A percentile compares a stretch with the other conserved stretches of the same genome.
These are phyloP conservation scores for Artemisia argyi DNA, from an alignment of 129 eudicot species.

Conservation along the genomic window DNA sequence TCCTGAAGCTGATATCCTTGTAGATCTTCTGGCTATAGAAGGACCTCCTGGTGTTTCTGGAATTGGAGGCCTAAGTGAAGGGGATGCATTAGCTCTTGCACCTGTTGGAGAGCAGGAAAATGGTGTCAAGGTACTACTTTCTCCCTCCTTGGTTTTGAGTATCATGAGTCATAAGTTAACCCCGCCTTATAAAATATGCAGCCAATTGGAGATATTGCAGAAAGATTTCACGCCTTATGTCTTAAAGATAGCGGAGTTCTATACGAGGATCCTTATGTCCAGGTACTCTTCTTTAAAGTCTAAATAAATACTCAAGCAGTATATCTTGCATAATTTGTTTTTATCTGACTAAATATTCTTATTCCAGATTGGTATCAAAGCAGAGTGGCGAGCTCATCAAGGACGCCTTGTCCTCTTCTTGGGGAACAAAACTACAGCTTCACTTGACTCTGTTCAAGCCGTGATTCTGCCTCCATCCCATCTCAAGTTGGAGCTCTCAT, in stretches of 20 bases:
- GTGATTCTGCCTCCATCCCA: constrained; percentile 74
- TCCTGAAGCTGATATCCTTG: constrained; percentile 75
- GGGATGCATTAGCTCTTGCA: constrained; percentile 83
- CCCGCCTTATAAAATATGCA: constrained; percentile 34
- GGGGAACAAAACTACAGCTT: constrained; percentile 88
- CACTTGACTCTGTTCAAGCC: constrained; percentile 80
- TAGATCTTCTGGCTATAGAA: constrained; percentile 93
- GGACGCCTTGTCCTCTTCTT: constrained; percentile 82
- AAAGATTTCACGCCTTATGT: constrained; percentile 68
- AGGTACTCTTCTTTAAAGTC: constrained; percentile 42
- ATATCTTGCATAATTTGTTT: not conserved
- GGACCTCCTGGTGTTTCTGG: constrained; percentile 75
- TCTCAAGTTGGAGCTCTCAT: constrained; percentile 69
- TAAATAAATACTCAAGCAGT: not conserved
- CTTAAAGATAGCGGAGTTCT: constrained; percentile 94
- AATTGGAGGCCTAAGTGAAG: constrained; percentile 41
- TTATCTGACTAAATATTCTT: constrained; percentile 1
- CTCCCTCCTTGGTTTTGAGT: constrained; percentile 1
- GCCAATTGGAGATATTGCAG: constrained; percentile 81
- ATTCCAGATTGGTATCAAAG: constrained; percentile 88
- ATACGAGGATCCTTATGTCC: constrained; percentile 91
- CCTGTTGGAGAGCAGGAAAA: constrained; percentile 65
- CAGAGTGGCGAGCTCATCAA: constrained; percentile 97
- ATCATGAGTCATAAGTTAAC: constrained; percentile 4
- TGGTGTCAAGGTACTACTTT: constrained; percentile 63